A percentile compares a stretch with the other conserved stretches of the same genome.
Conservation (phyloP, 106 monocot species). For the Dendrobium chrysotoxum region DNA sequence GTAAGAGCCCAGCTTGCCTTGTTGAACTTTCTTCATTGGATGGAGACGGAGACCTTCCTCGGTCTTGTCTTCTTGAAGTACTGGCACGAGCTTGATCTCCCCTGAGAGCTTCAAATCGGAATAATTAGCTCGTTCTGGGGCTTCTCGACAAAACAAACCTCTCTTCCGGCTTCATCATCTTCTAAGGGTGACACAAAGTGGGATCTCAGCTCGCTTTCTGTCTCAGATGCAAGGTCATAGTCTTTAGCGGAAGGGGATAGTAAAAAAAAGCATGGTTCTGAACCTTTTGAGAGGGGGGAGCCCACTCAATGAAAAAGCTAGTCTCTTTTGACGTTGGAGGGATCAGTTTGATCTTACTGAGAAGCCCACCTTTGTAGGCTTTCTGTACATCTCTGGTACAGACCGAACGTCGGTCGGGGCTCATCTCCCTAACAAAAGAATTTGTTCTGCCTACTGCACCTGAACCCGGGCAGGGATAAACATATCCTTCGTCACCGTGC, state of each 20-base stretch:
- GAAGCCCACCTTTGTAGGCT: background rate
- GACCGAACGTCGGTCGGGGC: background rate
- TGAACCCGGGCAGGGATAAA: constrained; percentile 3
- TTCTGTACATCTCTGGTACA: background rate
- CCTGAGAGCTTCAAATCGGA: constrained; percentile 1
- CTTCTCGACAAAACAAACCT: background rate
- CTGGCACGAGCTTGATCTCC: constrained; percentile 2
- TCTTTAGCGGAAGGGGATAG: constrained; percentile 1
- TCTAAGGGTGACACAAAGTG: constrained; percentile 1
- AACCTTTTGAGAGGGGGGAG: constrained; percentile 1
- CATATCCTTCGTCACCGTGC: background rate
- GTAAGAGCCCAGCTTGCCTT: background rate
- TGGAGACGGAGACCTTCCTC: constrained; percentile 2
- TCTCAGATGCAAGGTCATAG: constrained; percentile 1
- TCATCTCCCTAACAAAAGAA: constrained; percentile 6
- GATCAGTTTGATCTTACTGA: constrained; percentile 2
- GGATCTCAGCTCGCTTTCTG: constrained; percentile 1
- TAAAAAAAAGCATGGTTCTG: constrained; percentile 3
- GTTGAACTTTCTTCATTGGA: background rate
- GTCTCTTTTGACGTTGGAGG: constrained; percentile 6
- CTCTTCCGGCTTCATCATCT: constrained; percentile 4
- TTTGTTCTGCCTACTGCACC: constrained; percentile 4
- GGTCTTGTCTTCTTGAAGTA: constrained; percentile 4
- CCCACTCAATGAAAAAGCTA: constrained; percentile 5
- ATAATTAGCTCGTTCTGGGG: background rate